Percentiles rank a stretch among this genome's conserved stretches.
Conservation (phyloP, 768 basidiomycete genomes). For the Boletus speciosus region DNA sequence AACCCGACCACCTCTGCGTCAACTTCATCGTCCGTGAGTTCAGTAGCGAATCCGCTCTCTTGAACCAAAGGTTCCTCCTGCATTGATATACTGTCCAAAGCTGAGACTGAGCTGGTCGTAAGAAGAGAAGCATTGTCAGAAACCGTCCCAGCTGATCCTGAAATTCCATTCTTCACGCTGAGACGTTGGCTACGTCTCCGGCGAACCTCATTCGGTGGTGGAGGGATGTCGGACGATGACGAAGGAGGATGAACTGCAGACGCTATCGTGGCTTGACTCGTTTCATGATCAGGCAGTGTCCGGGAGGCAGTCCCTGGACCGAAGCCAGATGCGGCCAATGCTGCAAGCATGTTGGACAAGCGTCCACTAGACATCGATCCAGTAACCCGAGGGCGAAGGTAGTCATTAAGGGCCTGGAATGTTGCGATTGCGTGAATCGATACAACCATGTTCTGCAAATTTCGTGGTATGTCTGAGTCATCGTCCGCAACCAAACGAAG, state of each 20-base stretch:
- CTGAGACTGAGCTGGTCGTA: conserved; percentile 25
- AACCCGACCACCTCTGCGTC: conserved; percentile 63
- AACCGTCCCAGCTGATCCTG: conserved; percentile 11
- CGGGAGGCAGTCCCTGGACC: conserved; percentile 45
- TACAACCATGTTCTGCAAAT: conserved; percentile 85
- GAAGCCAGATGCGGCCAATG: conserved; percentile 76
- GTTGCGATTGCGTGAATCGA: conserved; percentile 99
- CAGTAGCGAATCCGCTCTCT: conserved; percentile 63
- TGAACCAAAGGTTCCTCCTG: conserved; percentile 52
- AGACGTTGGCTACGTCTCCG: conserved; percentile 83
- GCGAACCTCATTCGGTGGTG: conserved; percentile 41
- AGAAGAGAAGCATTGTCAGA: conserved; percentile 14
- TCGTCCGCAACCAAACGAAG: conserved; percentile 88
- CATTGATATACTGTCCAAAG: conserved; percentile 25
- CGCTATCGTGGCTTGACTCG: conserved; percentile 30
- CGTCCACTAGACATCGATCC: conserved; percentile 63
- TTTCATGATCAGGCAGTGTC: conserved; percentile 33
- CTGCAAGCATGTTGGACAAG: conserved; percentile 87
- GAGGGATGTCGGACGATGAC: conserved; percentile 33
- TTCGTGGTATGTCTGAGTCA: conserved; percentile 83
- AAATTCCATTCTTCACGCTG: conserved; percentile 57
- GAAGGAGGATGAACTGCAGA: conserved; percentile 28
- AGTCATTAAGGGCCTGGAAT: conserved; percentile 95
- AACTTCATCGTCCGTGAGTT: conserved; percentile 83
- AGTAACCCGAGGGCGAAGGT: conserved; percentile 85